Conservation (phyloP, 139 green algal genomes). For the Picochlorum sp. region DNA sequence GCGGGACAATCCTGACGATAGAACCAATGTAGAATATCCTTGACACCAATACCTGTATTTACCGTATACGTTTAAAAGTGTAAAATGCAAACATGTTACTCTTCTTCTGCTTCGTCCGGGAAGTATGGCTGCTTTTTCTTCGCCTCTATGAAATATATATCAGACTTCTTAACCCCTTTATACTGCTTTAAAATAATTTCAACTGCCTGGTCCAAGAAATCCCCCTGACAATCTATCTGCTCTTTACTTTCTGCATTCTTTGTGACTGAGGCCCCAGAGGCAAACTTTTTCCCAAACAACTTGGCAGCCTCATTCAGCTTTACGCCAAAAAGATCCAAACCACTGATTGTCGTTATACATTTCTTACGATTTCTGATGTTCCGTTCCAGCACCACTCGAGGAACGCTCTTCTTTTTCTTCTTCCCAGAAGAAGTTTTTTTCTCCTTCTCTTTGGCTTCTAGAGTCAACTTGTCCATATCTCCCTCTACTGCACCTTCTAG, state of each 20-base stretch:
- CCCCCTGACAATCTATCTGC: slow-evolving; percentile 89
- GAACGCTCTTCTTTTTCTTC: slow-evolving; percentile 57
- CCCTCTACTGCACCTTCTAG: slow-evolving; percentile 34
- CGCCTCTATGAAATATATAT: slow-evolving; percentile 55
- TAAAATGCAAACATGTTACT: background rate
- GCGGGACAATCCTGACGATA: slow-evolving; percentile 5
- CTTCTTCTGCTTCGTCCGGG: slow-evolving; percentile 20
- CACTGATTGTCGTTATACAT: slow-evolving; percentile 78
- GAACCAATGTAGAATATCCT: slow-evolving; percentile 16
- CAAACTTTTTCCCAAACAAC: slow-evolving; percentile 98
- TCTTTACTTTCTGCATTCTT: slow-evolving; percentile 79
- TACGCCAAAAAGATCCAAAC: slow-evolving; percentile 80
- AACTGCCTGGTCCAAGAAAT: slow-evolving; percentile 54
- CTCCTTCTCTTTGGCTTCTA: slow-evolving; percentile 21
- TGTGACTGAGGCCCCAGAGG: slow-evolving; percentile 76
- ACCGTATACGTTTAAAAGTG: background rate
- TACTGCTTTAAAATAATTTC: slow-evolving; percentile 74
- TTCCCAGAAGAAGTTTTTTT: slow-evolving; percentile 51
- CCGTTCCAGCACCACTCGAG: slow-evolving; percentile 50
- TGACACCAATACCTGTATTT: too few species aligned
- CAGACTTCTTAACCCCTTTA: slow-evolving; percentile 46
- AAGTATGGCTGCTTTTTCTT: slow-evolving; percentile 58
- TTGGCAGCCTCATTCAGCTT: slow-evolving; percentile 89
- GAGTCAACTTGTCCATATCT: slow-evolving; percentile 39
- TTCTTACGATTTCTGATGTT: slow-evolving; percentile 90